Percentiles rank a stretch among this genome's conserved stretches.
phyloP scores from a whole-genome alignment of 805 yeast genomes.

The Lipomyces yamanashiensis region DNA sequence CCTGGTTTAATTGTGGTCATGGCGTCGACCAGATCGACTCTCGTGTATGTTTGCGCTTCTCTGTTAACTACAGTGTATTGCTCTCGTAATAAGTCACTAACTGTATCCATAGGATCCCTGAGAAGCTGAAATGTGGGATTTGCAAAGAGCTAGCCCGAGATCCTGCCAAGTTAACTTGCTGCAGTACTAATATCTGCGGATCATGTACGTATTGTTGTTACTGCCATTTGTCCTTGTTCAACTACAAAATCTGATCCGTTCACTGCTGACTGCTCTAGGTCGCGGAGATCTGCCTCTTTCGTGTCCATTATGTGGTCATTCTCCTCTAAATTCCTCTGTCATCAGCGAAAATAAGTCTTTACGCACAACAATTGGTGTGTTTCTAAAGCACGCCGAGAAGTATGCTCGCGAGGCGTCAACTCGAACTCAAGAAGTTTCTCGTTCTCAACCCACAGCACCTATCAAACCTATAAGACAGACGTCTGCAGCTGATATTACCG shows the following conservation, averaged over 20 bases:
- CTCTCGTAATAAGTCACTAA: background rate
- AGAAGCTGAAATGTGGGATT: slow-evolving; percentile 26
- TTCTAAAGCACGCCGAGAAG: slow-evolving; percentile 35
- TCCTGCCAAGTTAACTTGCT: slow-evolving; percentile 30
- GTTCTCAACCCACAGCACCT: background rate
- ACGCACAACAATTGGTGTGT: slow-evolving; percentile 32
- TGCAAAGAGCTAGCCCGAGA: slow-evolving; percentile 33
- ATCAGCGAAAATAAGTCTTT: slow-evolving; percentile 24
- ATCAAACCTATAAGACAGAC: slow-evolving; percentile 3
- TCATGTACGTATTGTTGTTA: slow-evolving; percentile 20
- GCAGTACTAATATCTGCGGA: slow-evolving; percentile 31
- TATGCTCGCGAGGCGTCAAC: slow-evolving; percentile 21
- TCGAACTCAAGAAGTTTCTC: background rate
- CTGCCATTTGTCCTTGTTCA: background rate
- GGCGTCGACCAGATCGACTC: slow-evolving; percentile 15
- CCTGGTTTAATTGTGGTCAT: background rate
- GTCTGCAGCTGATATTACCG: background rate
- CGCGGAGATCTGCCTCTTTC: slow-evolving; percentile 10
- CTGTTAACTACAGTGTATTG: background rate
- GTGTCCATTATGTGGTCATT: slow-evolving; percentile 29
- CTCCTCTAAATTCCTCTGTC: slow-evolving; percentile 12
- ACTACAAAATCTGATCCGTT: background rate
- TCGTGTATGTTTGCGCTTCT: background rate
- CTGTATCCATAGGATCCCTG: slow-evolving; percentile 26
- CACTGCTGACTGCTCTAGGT: slow-evolving; percentile 11